Percentiles rank a stretch among this genome's conserved stretches.
phyloP scores from a whole-genome alignment of 2,329 filamentous ascomycete genomes.

The Apiospora aurea region DNA sequence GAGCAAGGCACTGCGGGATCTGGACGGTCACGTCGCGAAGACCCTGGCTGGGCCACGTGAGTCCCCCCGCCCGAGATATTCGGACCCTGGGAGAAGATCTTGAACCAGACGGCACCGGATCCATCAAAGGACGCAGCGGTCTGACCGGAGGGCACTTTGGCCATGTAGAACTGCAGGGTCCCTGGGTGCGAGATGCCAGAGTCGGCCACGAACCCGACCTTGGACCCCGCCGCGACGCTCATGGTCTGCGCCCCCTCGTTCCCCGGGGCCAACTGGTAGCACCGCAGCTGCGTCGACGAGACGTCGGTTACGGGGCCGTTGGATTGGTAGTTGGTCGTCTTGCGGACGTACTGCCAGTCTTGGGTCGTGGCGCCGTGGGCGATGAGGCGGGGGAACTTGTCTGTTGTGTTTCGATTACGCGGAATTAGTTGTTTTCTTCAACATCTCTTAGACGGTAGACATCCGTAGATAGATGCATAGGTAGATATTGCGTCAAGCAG shows the following conservation, averaged over 20 bases:
- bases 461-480: too few relatives aligned
- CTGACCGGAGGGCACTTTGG: constrained; percentile 47
- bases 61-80: constrained; percentile 43
- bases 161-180: constrained; percentile 49
- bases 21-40: constrained; percentile 47
- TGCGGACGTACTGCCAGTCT: constrained; percentile 32
- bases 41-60: constrained; percentile 51
- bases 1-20: constrained; percentile 52
- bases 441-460: too few relatives aligned
- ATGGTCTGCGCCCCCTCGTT: constrained; percentile 48
- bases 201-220: constrained; percentile 52
- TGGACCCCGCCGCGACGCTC: constrained; percentile 52
- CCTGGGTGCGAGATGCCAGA: constrained; percentile 51
- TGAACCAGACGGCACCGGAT: constrained; percentile 49
- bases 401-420: neutral
- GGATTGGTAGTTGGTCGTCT: constrained; percentile 45
- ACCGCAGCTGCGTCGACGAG: constrained; percentile 41
- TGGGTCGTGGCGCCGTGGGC: constrained; percentile 14
- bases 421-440: too few relatives aligned
- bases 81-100: constrained; percentile 53
- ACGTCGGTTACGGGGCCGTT: constrained; percentile 44
- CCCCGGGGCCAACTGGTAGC: constrained; percentile 40
- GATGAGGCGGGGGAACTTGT: constrained; percentile 23
- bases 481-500: neutral
- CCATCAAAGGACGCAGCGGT: constrained; percentile 48